Base-by-base conservation (phyloP, 2,329 filamentous ascomycete species). In the Mariannaea sp. region DNA sequence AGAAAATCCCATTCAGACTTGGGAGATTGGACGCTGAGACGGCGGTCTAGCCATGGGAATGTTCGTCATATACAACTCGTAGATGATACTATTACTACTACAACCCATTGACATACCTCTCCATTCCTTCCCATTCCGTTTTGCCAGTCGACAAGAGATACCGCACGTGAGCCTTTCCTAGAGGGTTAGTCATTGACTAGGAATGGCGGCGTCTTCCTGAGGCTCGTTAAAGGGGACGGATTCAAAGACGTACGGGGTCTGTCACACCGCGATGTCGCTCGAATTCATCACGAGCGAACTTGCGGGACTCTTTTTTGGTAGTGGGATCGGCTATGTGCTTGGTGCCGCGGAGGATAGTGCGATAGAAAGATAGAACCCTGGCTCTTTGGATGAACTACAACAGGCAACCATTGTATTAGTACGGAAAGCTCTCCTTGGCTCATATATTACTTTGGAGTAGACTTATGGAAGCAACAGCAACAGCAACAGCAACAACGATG, bases 131-230 rank as follows among this genome's bases (percentile, higher is more conserved):
- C 83, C 84, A 87, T 65, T 87, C 80, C 20, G 82, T 84, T 72
- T 84, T 86, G 47, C 84, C 84, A 3, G 80, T 86, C 8, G 83
- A 85, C 53, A 86, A 69, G 30, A 87, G 76, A 67, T 86, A 87
- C 52, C 81, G 77, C 59, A 86, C 83, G 62, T 87, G 84, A 58
- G 72, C 70, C 82, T 84, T 55, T 10, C 17, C 8, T 10, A 36
- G 17, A 19, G 45, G 46, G 48, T 62, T n/a, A 13, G 32, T 32
- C 5, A 10, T 40, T 16, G 35, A n/a, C 7, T 14, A 5, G 24
- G 14, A 12, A 12, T 24, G 12, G 10, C 19, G 19, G 30, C 20
- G 17, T 35, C 26, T 13, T 17, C 33, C 32, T n/a, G 32, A 27
- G 26, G 13, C 40, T 17, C 13, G 10, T n/a, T 16, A 12, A 9